Evolutionary conservation across 2,329 filamentous ascomycete species (phyloP), one percentile per base, ranked within the genome.

Genomic region (Pseudogymnoascus sp.): DNA sequence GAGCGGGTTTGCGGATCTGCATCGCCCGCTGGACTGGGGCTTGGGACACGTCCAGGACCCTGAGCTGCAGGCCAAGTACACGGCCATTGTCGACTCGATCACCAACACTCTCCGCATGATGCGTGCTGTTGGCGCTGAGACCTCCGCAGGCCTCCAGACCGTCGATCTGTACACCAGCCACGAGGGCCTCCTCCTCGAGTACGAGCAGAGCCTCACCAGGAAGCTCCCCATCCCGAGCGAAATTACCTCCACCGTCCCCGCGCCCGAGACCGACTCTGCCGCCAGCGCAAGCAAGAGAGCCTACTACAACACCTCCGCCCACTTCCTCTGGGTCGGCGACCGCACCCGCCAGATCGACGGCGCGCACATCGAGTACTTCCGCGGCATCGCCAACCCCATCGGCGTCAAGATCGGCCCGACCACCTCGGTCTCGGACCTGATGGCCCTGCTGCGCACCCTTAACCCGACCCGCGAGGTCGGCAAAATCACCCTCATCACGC

Each of bases 291-390:
- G 70, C 44, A 70, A 71, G 63, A 84, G 84, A 71, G 86, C 88
- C 71, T 96, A 90, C 83, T 97, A 96, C 79, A 89, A 96, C 77
- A 97, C 93, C 0, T 96, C 91, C 4, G 91, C 91, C 0, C 95
- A 99, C 75, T 97, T 99, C 79, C 83, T 99, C 74, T 99, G 95
- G 95, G 96, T 99, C 70, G 95, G 95, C 62, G 95, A 99, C 76
- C 90, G 95, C 68, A 99, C 95, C 1, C 86, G 95, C 56, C 93
- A 97, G 77, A 85, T 97, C 53, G 89, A 95, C 73, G 91, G 93
- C 70, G 93, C 89, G 0, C 95, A 99, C 76, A 89, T 99, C 66
- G 95, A 99, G 77, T 99, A 96, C 81, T 96, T 97, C 83, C 89
- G 95, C 53, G 95, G 95, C 64, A 89, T 99, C 68, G 88, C 91